Evolutionary conservation across 768 basidiomycete genomes (phyloP), one percentile per base, ranked within the genome.

Genomic region (Floccularia luteovirens): DNA sequence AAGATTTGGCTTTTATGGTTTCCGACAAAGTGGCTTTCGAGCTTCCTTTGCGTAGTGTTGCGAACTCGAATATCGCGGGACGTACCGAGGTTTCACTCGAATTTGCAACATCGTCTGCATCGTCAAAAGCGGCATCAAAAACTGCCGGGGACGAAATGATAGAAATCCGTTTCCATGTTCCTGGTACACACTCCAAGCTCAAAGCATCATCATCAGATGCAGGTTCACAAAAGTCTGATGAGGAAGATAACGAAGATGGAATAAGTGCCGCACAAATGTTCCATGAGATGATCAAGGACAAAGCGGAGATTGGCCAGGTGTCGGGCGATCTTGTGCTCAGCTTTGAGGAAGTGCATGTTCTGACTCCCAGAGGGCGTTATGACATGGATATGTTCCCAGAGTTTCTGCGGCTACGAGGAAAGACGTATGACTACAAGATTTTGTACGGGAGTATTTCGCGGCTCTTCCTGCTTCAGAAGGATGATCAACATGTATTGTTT

Each of bases 71-170:
- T 63, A 97, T 98, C 51, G 90, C 91, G 10, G 91, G 90, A 16
- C 89, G 90, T 45, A 93, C 90, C 7, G 96, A 99, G 58, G 96
- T 99, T n/a, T 91, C 96, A 0, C 78, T 99, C n/a, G 96, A 99
- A 57, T 96, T 98, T 55, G 67, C 76, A 21, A 62, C 69, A 37
- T 64, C 72, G 16, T 66, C 74, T 0, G 50, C 62, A 2, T 54
- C 59, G 2, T 58, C 63, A 14, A 76, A 70, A 53, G 47, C 59
- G 13, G 36, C 55, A 6, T 43, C 51, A 5, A 72, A 69, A 46
- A 56, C 51, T 8, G 56, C 66, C 39, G 75, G 74, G 36, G 94
- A 98, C 49, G 93, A 97, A 58, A 79, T 97, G 68, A 82, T 90
- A 31, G 96, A 99, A 60, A 92, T 98, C 50, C 80, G 96, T 11